Base-by-base conservation (phyloP, 1,139 yeast genomes). In the Saccharomyces pastorianus region DNA sequence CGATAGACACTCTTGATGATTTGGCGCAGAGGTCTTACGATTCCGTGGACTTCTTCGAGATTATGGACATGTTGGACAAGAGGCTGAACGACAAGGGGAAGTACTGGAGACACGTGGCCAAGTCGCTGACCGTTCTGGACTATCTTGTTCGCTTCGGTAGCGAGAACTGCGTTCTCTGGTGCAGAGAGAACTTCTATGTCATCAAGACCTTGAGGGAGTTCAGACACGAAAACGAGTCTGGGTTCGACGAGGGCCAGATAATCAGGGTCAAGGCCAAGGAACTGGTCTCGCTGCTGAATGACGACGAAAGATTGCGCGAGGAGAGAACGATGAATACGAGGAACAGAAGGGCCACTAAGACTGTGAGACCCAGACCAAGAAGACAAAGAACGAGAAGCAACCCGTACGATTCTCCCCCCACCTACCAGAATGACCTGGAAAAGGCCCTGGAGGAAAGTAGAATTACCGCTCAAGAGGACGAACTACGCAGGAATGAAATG, bases 81-180 rank as follows among this genome's bases (percentile, higher is more conserved):
- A 80, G 99, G 61, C 76, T 93, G 63, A 93, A 93, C 67, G 99
- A 93, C 67, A 91, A 91, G 75, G 99, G 99, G 57, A 93, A 91
- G 71, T 88, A 93, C 73, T 93, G 99, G 99, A 82, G 97, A 61
- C 99, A 93, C 71, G 93, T 93, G 48, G 93, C 95, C 60, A 95
- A 93, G 71, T 83, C 95, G 1, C 77, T 93, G 62, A 88, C 96
- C 1, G 86, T 93, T 13, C 77, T 93, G 64, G 98, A 93, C 66
- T 93, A 85, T 71, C 77, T 93, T 60, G 90, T 93, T 26, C 82
- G 95, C 62, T 81, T 79, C 60, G 99, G 98, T 26, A 81, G 93
- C 28, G 97, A 93, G 62, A 87, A 88, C 64, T 95, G 95, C 65
- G 96, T 93, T 7, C 76, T 85, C 52, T 93, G 99, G 99, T 85